These are phyloP conservation scores for Fragaria nilgerrensis DNA, from an alignment of 306 rosid genomes.

Conservation along the genomic window DNA sequence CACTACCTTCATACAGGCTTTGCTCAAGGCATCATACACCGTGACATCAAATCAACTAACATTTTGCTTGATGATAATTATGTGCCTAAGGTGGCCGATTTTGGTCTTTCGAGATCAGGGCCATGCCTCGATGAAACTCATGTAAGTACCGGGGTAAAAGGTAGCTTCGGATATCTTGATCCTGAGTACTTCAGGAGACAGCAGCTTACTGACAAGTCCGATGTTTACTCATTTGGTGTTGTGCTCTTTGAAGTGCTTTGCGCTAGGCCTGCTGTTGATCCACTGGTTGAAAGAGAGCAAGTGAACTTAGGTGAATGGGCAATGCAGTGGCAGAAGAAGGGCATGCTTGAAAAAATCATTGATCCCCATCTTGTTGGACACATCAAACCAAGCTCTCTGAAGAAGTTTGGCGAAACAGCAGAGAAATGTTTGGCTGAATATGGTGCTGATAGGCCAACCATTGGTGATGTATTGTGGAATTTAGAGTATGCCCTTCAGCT, in stretches of 20 bases:
- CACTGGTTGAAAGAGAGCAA: conserved; percentile 72
- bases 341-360: conserved; percentile 67
- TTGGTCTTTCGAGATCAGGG: conserved; percentile 95
- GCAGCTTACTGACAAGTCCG: conserved; percentile 94
- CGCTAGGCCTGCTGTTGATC: conserved; percentile 95
- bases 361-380: conserved; percentile 68
- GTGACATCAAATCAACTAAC: conserved; percentile 94
- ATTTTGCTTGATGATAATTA: conserved; percentile 81
- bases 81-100: conserved; percentile 97
- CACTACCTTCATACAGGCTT: conserved; percentile 99
- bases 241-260: conserved; percentile 94
- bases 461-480: conserved; percentile 98
- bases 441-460: conserved; percentile 92
- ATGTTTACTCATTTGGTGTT: conserved; percentile 94
- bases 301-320: conserved; percentile 98
- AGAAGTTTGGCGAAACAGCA: conserved; percentile 89
- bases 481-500: conserved; percentile 93
- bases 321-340: conserved; percentile 76
- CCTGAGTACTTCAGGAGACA: conserved; percentile 96
- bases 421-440: conserved; percentile 96
- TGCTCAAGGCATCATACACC: conserved; percentile 95
- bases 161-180: conserved; percentile 94
- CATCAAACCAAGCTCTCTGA: conserved; percentile 61
- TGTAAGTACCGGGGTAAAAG: conserved; percentile 94
- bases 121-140: conserved; percentile 90